Base-by-base conservation (phyloP, 2,329 filamentous ascomycete genomes). In the Fusarium zealandicum region DNA sequence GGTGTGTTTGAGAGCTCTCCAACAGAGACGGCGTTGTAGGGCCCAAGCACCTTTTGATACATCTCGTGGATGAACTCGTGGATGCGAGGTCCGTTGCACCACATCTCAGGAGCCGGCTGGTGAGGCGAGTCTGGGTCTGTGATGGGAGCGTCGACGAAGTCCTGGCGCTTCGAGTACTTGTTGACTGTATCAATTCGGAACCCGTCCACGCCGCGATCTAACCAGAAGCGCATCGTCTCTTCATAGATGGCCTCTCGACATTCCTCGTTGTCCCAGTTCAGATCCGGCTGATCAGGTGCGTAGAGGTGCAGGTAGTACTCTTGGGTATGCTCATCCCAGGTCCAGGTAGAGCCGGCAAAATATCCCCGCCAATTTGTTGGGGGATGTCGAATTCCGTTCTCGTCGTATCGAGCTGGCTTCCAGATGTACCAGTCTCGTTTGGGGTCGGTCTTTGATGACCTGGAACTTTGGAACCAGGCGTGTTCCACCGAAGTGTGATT, bases 181-280 rank as follows among this genome's bases (percentile, higher is more conserved):
- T 89, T 88, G 56, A 89, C 86, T 0, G 86, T 85, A 57, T 89
- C 86, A 73, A 88, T 86, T 5, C 87, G 79, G 71, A 88, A 89
- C 0, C 85, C 85, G 42, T 85, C 81, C 0, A 86, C 82, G 0
- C 87, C 87, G 6, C 83, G 82, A 48, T 90, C 79, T 1, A 92
- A 79, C 90, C 90, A 92, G 70, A 91, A 92, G 0, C 79, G 77
- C 80, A 91, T 87, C 5, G 88, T 84, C 6, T 75, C 68, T 6
- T 86, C 78, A 65, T 90, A 88, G 1, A 91, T 86, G 1, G 85
- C 89, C 44, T 85, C 76, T 6, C 88, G 82, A 7, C 88, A 85
- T 2, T 82, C 81, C 0, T 80, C 78, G 41, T 88, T 87, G 49
- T 90, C 87, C 89, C 89, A 92, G 68, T 92, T 92, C 14, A 93